Conservation (phyloP, 371 early-diverging fungal genomes). For the Syncephalastrum racemosum region DNA sequence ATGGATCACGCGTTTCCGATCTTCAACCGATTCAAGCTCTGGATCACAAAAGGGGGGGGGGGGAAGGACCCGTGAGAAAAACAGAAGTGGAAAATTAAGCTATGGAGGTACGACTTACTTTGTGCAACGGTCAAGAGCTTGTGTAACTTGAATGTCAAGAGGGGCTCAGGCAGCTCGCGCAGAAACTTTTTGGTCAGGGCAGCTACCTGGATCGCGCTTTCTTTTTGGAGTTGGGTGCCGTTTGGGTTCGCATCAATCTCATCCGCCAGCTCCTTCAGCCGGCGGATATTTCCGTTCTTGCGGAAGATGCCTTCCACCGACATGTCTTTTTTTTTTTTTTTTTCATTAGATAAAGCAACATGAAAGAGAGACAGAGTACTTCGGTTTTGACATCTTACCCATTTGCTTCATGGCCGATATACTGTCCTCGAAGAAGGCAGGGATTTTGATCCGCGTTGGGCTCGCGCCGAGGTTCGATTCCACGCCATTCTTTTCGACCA, state of each 20-base stretch:
- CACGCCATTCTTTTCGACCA: slow-evolving; percentile 83
- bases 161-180: slow-evolving; percentile 92
- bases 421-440: slow-evolving; percentile 82
- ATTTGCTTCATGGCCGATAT: slow-evolving; percentile 75
- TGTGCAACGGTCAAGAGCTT: slow-evolving; percentile 66
- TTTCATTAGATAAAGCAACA: no score
- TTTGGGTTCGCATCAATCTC: slow-evolving; percentile 77
- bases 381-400: slow-evolving; percentile 55
- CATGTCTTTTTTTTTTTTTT: no score
- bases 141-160: slow-evolving; percentile 86
- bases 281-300: slow-evolving; percentile 93
- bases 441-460: slow-evolving; percentile 77
- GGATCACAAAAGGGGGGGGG: neutral
- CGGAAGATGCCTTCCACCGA: slow-evolving; percentile 80
- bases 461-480: slow-evolving; percentile 82
- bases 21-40: slow-evolving; percentile 57
- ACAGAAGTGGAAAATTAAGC: no score
- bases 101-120: no score
- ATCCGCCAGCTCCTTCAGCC: slow-evolving; percentile 80
- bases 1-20: slow-evolving; percentile 72
- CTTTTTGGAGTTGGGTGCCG: slow-evolving; percentile 61
- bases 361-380: no score
- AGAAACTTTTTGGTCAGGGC: slow-evolving; percentile 93
- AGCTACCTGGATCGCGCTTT: slow-evolving; percentile 87
- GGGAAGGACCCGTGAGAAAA: no score